Evolutionary conservation across 1,284 basidiomycete genomes (phyloP).

Genomic region (Irpex sp.): DNA sequence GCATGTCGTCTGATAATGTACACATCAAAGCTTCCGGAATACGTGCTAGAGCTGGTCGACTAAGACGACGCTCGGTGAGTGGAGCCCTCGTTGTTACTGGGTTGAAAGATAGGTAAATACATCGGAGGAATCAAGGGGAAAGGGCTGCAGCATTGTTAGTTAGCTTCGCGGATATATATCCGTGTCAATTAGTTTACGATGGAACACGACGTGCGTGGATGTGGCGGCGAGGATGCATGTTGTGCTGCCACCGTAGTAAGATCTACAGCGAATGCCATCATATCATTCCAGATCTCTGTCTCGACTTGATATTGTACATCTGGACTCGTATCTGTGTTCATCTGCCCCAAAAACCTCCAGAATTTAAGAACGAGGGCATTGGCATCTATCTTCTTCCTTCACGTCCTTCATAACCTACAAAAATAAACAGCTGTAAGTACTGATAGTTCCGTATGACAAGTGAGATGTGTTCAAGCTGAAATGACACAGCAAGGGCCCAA

Average conservation of each 20-base stretch:
- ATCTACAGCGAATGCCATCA: neutral
- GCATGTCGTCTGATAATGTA: too few species aligned
- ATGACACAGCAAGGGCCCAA: conserved; percentile 2
- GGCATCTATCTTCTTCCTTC: conserved; percentile 66
- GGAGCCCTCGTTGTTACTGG: neutral
- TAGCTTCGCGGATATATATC: neutral
- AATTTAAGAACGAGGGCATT: conserved; percentile 35
- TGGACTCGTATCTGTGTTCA: neutral
- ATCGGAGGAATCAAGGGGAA: neutral
- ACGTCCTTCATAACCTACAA: conserved; percentile 63
- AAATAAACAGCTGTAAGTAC: conserved; percentile 3
- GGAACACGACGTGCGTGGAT: neutral
- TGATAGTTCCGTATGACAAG: neutral
- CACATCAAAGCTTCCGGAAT: too few species aligned
- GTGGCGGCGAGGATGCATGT: neutral
- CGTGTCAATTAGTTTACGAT: neutral
- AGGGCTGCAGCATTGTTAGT: neutral
- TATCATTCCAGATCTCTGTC: neutral
- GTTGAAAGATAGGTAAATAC: neutral
- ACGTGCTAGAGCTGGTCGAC: too few species aligned
- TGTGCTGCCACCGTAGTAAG: neutral
- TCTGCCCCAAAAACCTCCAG: too few species aligned
- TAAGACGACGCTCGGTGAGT: too few species aligned
- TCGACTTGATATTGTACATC: neutral
- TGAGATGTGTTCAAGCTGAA: neutral